A percentile compares a stretch with the other conserved stretches of the same genome.
Evolutionary conservation across 2,329 filamentous ascomycete species (phyloP).

Genomic region (Tolypocladium ophioglossoides): DNA sequence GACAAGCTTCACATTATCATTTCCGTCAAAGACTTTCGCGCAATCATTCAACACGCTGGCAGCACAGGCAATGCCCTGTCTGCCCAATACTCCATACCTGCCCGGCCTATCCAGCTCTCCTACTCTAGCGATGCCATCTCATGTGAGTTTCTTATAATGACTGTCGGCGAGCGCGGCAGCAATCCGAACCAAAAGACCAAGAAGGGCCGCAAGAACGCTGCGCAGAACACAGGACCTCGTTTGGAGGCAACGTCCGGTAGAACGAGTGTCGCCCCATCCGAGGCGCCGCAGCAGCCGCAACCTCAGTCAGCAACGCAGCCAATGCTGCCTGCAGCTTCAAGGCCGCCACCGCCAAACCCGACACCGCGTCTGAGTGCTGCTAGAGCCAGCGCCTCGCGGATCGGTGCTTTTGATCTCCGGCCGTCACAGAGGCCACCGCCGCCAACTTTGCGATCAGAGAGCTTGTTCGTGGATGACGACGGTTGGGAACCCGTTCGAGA

Average conservation of each 20-base stretch:
- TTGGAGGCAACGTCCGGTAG: conserved; percentile 39
- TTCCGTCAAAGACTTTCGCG: conserved; percentile 73
- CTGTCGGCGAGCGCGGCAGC: conserved; percentile 54
- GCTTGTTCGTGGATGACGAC: conserved; percentile 68
- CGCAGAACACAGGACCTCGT: conserved; percentile 23
- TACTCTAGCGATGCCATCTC: conserved; percentile 59
- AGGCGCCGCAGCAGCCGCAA: conserved; percentile 13
- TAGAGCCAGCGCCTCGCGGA: conserved; percentile 22
- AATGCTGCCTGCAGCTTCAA: conserved; percentile 12
- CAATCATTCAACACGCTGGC: conserved; percentile 66
- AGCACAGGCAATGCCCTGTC: conserved; percentile 55
- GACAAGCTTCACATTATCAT: conserved; percentile 70
- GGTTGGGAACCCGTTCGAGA: conserved; percentile 60
- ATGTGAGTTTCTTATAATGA: conserved; percentile 76
- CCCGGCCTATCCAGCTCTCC: conserved; percentile 60
- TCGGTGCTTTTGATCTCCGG: conserved; percentile 33
- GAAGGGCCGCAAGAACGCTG: conserved; percentile 30
- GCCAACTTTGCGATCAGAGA: conserved; percentile 51
- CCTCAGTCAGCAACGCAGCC: conserved; percentile 9
- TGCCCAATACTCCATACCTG: conserved; percentile 60
- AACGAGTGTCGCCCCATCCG: conserved; percentile 27
- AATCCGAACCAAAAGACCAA: conserved; percentile 37
- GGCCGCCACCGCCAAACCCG: conserved; percentile 16
- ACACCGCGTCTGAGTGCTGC: conserved; percentile 22
- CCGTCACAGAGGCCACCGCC: conserved; percentile 44